Percentiles rank a stretch among this genome's conserved stretches.
Evolutionary conservation across 2,329 filamentous ascomycete genomes (phyloP).

Genomic region (Epichloe glyceriae): DNA sequence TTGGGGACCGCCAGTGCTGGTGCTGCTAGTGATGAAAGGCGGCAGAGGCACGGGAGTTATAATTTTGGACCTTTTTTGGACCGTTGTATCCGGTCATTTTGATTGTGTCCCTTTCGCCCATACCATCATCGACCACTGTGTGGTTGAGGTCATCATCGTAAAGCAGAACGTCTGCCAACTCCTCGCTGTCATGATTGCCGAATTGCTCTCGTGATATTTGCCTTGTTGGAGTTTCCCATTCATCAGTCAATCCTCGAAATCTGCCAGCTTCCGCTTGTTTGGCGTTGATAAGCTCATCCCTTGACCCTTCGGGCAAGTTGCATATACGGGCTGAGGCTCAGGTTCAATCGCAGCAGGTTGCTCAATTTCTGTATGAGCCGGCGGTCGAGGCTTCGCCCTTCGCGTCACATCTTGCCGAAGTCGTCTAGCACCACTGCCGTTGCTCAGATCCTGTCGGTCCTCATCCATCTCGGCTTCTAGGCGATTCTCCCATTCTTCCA

Average conservation of each 20-base stretch:
- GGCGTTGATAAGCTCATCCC: slow-evolving; percentile 25
- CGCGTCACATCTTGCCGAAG: slow-evolving; percentile 5
- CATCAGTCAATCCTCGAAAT: slow-evolving; percentile 19
- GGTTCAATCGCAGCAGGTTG: slow-evolving; percentile 16
- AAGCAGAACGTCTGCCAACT: background rate
- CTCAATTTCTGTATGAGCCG: slow-evolving; percentile 12
- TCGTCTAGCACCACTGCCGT: slow-evolving; percentile 12
- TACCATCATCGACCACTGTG: slow-evolving; percentile 1
- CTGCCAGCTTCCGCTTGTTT: slow-evolving; percentile 18
- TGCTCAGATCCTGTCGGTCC: slow-evolving; percentile 18
- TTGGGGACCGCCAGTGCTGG: background rate
- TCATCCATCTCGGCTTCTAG: slow-evolving; percentile 30
- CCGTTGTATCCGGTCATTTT: background rate
- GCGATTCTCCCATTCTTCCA: slow-evolving; percentile 45
- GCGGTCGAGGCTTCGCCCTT: slow-evolving; percentile 16
- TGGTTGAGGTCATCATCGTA: background rate
- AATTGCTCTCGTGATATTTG: slow-evolving; percentile 15
- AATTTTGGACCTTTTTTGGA: background rate
- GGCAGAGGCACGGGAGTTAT: slow-evolving; percentile 5
- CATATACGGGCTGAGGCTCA: slow-evolving; percentile 8
- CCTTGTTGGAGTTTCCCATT: slow-evolving; percentile 16
- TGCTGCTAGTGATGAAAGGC: background rate
- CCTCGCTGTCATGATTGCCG: slow-evolving; percentile 3
- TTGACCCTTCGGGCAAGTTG: slow-evolving; percentile 14
- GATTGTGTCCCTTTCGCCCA: background rate